Evolutionary conservation across 108 stramenopile species (phyloP), one percentile per base, ranked within the genome.

Genomic region (Hondaea fermentalgiana): DNA sequence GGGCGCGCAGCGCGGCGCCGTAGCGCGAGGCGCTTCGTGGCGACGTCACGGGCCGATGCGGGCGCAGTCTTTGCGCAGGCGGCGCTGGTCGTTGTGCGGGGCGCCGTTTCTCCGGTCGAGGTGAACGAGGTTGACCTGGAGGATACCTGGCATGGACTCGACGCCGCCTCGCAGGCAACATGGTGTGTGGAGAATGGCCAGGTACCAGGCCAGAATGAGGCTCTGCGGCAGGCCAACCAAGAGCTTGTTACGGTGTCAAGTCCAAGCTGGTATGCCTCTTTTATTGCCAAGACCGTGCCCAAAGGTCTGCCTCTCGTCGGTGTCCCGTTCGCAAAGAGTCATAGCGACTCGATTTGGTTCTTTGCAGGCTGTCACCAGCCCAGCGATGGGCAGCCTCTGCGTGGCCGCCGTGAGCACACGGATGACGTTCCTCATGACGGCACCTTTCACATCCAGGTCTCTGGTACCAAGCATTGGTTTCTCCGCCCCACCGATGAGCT

Each of bases 401-500:
- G 89, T 55, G 97, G 97, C 10, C 92, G 97, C 57, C 94, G 94
- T 44, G 96, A 96, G 88, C 97, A 97, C 89, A 97, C 96, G 1
- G 97, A 97, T 91, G 91, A 93, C 14, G 93, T 97, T 19, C 91
- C 93, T 51, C 96, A 96, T 90, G 96, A 96, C 91, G 97, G 97
- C 42, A 97, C 97, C 10, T 96, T 95, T 92, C 96, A 97, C 91
- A 95, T 94, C 91, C 97, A 97, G 87, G 69, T 96, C 45, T 94
- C 94, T 10, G 96, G 97, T 4, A 89, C 83, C 25, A 97, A 97
- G 59, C 87, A 76, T 29, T 97, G 97, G 97, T 60, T 90, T 17
- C 58, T 97, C 58, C 91, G 95, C 72, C 96, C 97, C 25, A 95
- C 96, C 17, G 58, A 87, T 5, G 90, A 95, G 88, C 88, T 97